Evolutionary conservation across 768 basidiomycete genomes (phyloP), one percentile per base, ranked within the genome.

Genomic region (Phanerodontia chrysosporium): DNA sequence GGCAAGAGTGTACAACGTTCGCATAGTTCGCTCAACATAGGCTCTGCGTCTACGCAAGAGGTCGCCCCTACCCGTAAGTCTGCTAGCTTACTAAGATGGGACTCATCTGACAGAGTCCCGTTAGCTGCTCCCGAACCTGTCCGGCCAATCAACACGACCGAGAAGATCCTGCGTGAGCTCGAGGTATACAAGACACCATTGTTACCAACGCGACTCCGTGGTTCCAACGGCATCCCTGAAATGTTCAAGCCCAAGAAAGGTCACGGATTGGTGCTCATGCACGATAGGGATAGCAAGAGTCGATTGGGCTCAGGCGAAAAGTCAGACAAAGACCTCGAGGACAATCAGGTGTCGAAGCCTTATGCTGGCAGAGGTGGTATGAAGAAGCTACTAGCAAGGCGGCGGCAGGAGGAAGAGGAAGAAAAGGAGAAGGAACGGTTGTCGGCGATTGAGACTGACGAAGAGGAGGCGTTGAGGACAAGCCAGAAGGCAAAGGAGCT

Each of bases 161-260:
- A 90, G 72, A 78, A 80, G 58, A 85, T 85, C 16, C 75, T 92
- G 5, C 84, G 86, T 45, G 85, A 88, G 64, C 74, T 90, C 46
- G 89, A 91, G 62, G 78, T 87, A 29, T 92, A 90, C 76, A 87
- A 86, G 73, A 92, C 87, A 0, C 90, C 90, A 6, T 78, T 92
- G 46, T 65, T 90, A 16, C 88, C 90, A 12, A 84, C 86, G n/a
- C 78, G 79, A 21, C 70, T 75, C 39, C 80, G 82, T 21, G 76
- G 65, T 25, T 70, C 79, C 7, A 69, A 75, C 5, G 72, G 72
- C 3, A 73, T 80, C 42, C 83, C 86, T 6, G 84, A 87, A 59
- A 80, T 89, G 73, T 89, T 90, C 73, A 76, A 83, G 62, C 76
- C 83, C 6, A 78, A 75, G 60, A 76, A 75, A 65, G 67, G 60